Evolutionary conservation across 768 basidiomycete species (phyloP).

Genomic region (Suillus cothurnatus): DNA sequence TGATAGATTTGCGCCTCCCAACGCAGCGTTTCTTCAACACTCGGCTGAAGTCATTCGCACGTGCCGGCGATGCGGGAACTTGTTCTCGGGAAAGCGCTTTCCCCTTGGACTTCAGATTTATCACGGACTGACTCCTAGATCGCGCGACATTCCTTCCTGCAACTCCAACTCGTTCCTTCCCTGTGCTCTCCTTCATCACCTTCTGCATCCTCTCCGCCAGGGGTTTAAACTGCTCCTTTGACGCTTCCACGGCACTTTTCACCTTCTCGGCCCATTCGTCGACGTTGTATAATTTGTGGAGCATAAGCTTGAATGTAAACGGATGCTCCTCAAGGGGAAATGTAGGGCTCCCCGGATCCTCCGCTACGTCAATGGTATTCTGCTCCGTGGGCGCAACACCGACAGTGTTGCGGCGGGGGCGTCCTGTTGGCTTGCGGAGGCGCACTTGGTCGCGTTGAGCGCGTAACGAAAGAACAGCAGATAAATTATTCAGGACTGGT

Average conservation of each 20-base stretch:
- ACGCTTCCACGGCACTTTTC: conserved; percentile 52
- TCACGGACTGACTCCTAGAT: conserved; percentile 38
- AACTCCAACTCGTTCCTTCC: conserved; percentile 16
- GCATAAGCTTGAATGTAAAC: conserved; percentile 69
- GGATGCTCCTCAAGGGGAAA: conserved; percentile 45
- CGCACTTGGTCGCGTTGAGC: conserved; percentile 30
- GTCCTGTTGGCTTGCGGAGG: conserved; percentile 8
- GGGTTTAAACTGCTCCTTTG: conserved; percentile 58
- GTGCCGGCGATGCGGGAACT: conserved; percentile 1
- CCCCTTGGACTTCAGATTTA: conserved; percentile 20
- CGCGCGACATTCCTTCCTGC: conserved; percentile 26
- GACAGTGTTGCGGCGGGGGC: conserved; percentile 27
- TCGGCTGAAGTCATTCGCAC: conserved; percentile 23
- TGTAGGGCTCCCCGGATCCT: conserved; percentile 33
- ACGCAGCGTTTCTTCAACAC: conserved; percentile 60
- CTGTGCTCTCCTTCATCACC: conserved; percentile 14
- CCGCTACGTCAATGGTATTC: conserved; percentile 23
- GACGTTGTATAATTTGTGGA: conserved; percentile 63
- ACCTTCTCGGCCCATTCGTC: conserved; percentile 63
- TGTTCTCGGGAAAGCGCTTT: conserved; percentile 2
- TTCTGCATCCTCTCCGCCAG: conserved; percentile 41
- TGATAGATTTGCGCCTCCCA: conserved; percentile 49
- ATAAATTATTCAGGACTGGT: conserved; percentile 41
- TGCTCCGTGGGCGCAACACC: conserved; percentile 20
- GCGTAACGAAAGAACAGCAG: conserved; percentile 35